phyloP scores from a whole-genome alignment of 2,329 filamentous ascomycete species.

The Nannizziopsis arthrosporioides region DNA sequence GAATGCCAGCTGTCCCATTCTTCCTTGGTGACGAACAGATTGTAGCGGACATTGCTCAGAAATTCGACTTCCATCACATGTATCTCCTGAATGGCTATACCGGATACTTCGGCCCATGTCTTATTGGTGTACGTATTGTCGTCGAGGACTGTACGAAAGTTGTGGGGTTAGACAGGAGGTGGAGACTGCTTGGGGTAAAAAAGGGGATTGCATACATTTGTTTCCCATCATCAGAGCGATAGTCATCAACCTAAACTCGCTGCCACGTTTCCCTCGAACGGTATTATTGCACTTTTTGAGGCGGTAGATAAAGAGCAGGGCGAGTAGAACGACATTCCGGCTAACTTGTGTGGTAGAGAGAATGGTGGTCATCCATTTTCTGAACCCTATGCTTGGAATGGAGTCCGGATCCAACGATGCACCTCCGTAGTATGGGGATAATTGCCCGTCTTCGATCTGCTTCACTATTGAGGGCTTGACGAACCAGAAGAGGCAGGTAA shows the following conservation, averaged over 20 bases:
- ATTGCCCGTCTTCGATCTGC: constrained; percentile 52
- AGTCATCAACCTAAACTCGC: constrained; percentile 83
- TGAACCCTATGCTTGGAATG: constrained; percentile 65
- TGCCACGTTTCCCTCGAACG: constrained; percentile 83
- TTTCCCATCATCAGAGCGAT: constrained; percentile 96
- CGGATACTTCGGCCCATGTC: constrained; percentile 96
- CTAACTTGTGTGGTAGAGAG: constrained; percentile 91
- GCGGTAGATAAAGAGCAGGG: constrained; percentile 83
- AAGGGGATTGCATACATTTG: constrained; percentile 53
- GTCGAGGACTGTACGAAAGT: constrained; percentile 57
- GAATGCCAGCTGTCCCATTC: constrained; percentile 82
- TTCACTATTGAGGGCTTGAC: constrained; percentile 72
- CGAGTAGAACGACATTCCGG: constrained; percentile 84
- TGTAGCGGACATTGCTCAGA: constrained; percentile 94
- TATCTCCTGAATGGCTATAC: constrained; percentile 85
- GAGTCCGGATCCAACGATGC: constrained; percentile 57
- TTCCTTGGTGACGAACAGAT: constrained; percentile 69
- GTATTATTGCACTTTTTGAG: constrained; percentile 80
- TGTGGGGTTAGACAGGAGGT: too few relatives aligned
- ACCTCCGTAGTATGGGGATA: constrained; percentile 32
- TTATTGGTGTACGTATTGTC: constrained; percentile 99
- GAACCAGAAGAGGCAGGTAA: constrained; percentile 97
- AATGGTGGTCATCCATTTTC: constrained; percentile 87
- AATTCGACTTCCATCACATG: constrained; percentile 99
- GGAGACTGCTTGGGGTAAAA: background rate